phyloP scores from a whole-genome alignment of 2,329 filamentous ascomycete genomes.

The Phialemonium atrogriseum region DNA sequence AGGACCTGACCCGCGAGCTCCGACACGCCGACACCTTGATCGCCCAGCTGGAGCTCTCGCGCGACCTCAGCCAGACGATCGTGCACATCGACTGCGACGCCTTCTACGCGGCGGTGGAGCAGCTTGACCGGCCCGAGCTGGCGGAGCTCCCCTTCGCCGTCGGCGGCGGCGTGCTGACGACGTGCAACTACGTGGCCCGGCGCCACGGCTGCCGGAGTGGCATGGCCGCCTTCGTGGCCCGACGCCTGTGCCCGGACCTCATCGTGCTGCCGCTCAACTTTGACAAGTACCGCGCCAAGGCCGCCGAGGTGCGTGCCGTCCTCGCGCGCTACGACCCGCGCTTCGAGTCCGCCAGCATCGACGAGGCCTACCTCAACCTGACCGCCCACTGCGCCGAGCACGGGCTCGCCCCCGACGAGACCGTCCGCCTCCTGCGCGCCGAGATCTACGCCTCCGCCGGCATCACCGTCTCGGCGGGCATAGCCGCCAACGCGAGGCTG shows the following conservation, averaged over 20 bases:
- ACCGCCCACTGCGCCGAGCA: conserved; percentile 74
- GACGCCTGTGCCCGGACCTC: conserved; percentile 83
- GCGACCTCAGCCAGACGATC: conserved; percentile 77
- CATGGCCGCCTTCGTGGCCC: conserved; percentile 94
- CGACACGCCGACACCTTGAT: conserved; percentile 76
- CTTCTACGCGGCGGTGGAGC: conserved; percentile 93
- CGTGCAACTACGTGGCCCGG: conserved; percentile 80
- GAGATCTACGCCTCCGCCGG: conserved; percentile 69
- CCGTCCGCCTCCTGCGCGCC: conserved; percentile 66
- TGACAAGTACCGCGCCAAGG: conserved; percentile 84
- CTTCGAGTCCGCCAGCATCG: conserved; percentile 90
- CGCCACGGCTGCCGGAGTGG: conserved; percentile 87
- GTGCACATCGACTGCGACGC: conserved; percentile 96
- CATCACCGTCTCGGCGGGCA: conserved; percentile 88
- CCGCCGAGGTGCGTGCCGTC: conserved; percentile 75
- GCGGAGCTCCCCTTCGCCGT: conserved; percentile 86
- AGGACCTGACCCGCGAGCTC: conserved; percentile 65
- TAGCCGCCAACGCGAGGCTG: conserved; percentile 85
- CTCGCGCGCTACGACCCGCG: conserved; percentile 80
- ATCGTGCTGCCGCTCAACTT: conserved; percentile 80
- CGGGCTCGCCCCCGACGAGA: conserved; percentile 60
- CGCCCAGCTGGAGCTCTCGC: conserved; percentile 64
- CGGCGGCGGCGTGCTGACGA: conserved; percentile 58
- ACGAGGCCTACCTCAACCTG: conserved; percentile 94
- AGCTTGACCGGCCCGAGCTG: conserved; percentile 73